phyloP scores from a whole-genome alignment of 192 early-diverging fungal genomes.

The Umbelopsis sp. region DNA sequence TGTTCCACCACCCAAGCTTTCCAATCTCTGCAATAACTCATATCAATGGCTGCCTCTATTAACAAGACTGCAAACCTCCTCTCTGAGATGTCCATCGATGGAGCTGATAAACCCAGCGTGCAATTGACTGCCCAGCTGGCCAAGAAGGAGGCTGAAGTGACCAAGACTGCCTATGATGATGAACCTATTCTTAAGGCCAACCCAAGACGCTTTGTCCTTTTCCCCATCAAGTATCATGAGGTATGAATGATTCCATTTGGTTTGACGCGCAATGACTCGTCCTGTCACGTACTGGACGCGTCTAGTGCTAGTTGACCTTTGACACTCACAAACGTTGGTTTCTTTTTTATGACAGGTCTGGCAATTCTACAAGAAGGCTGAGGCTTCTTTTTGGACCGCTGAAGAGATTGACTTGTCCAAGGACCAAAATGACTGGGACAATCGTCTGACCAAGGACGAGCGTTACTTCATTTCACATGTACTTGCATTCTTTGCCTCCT shows the following conservation, averaged over 20 bases:
- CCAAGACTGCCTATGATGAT: conserved; percentile 1
- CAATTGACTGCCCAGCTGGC: conserved; percentile 1
- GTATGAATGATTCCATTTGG: conserved; percentile 33
- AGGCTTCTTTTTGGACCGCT: conserved; percentile 96
- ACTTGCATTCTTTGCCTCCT: conserved; percentile 94
- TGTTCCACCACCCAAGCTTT: not conserved
- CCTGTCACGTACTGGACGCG: not conserved
- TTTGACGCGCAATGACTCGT: not conserved
- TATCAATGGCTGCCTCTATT: conserved; percentile 5
- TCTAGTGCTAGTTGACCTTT: not conserved
- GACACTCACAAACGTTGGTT: not conserved
- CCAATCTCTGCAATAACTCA: not conserved
- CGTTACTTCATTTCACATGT: conserved; percentile 91
- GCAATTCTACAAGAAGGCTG: conserved; percentile 98
- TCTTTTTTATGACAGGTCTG: conserved; percentile 62
- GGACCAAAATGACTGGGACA: conserved; percentile 90
- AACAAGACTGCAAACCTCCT: not conserved
- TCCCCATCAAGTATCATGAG: conserved; percentile 93
- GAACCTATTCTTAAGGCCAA: conserved; percentile 55
- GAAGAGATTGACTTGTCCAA: conserved; percentile 95
- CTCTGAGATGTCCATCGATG: not conserved
- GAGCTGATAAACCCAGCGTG: not conserved
- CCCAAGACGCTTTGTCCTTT: conserved; percentile 86
- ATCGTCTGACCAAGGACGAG: conserved; percentile 83
- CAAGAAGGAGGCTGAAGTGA: conserved; percentile 1